Base-by-base conservation (phyloP, 768 basidiomycete genomes). In the Brasilioporus rufonigricans region DNA sequence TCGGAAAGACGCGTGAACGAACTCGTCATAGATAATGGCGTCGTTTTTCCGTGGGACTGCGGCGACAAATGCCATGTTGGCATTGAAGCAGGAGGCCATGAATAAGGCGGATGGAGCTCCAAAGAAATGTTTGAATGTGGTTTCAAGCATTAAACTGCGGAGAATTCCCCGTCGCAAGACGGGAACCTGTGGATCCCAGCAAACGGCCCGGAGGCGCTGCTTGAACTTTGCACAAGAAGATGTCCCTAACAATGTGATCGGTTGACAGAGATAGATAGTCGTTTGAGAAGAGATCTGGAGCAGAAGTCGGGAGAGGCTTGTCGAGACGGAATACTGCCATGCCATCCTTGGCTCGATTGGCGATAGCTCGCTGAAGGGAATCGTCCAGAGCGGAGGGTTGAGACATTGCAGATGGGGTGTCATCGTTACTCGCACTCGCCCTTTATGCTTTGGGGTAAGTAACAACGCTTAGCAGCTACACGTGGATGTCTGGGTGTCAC, bases 71-170 rank as follows among this genome's bases (percentile, higher is more conserved):
- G 75, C 74, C 18, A 76, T 65, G 58, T 82, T 85, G 39, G 82
- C 82, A 56, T 74, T 78, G 66, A 74, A 82, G n/a, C 83, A 83
- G 2, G 80, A 79, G 57, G 74, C 76, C 69, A 81, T 80, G 4
- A 83, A 67, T 11, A 83, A 65, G 0, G 80, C 79, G 0, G 77
- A 64, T 2, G 75, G 72, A 0, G 74, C 64, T 11, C 62, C 18
- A 14, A 64, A 64, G 45, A 64, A 61, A 5, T 31, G n/a, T 13
- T 59, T 19, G 26, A 64, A 45, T 5, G 44, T 32, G 10, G 32
- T 31, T 32, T 64, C 63, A 19, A 64, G 60, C 35, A 2, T 56
- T 65, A 18, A 47, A 36, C 39, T 59, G 62, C 1, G 24, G 14
- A 3, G 54, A 61, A 44, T 80, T 81, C 0, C 69, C 70, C 48